Evolutionary conservation across 345 rosid genomes (phyloP), one percentile per base, ranked within the genome.

Genomic region (Gossypium turneri): DNA sequence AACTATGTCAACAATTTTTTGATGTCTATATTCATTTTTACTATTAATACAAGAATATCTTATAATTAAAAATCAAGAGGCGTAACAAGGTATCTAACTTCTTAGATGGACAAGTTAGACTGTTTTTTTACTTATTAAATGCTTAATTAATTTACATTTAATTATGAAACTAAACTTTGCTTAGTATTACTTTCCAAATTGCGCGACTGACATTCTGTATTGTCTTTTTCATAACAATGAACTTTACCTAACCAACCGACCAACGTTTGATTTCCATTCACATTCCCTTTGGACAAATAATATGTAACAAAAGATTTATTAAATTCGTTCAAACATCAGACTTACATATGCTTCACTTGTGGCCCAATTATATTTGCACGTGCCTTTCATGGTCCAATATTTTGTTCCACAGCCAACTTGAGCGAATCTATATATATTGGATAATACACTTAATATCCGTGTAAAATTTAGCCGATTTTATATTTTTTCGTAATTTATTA

Each of bases 211-310:
- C 20, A 52, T 52, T 52, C 0, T 52, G n/a, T 52, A 45, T 15
- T 6, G 59, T 9, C 25, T n/a, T 55, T 7, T 9, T 55, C 59
- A 45, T 67, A 38, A 70, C 20, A 70, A 41, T n/a, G 57, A 53
- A 69, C 82, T 77, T 81, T 80, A 80, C 86, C 85, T 78, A 83
- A 84, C 79, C 76, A 74, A 69, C 86, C 84, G 80, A 76, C 84
- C 3, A 67, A 67, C 25, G 20, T 55, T 55, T 7, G 59, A 55
- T n/a, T 55, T 55, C 25, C 59, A 55, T 55, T 19, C 59, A 0
- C 12, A 19, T 55, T 55, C 25, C 58, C 12, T 11, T 45, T 45
- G 12, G 50, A 45, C 12, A 5, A 34, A 34, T 45, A 45, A 10
- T 11, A 10, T 10, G 50, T 45, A 45, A 10, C 2, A 2, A 45